phyloP scores from a whole-genome alignment of 768 basidiomycete species.

The Lactarius hatsudake region DNA sequence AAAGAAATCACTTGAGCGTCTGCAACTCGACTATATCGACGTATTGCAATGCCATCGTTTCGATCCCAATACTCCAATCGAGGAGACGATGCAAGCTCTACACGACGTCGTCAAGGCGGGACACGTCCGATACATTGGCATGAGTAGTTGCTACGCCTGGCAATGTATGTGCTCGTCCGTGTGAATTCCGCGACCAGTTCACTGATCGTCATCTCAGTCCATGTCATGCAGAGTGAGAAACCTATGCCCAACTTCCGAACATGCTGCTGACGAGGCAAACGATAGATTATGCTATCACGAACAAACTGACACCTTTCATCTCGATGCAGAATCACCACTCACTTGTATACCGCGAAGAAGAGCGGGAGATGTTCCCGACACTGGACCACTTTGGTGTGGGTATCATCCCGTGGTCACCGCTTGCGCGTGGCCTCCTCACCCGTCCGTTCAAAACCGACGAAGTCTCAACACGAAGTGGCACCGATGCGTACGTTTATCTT shows the following conservation, averaged over 20 bases:
- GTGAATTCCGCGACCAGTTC: conserved; percentile 1
- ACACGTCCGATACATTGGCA: conserved; percentile 38
- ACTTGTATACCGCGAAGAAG: conserved; percentile 42
- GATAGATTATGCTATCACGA: conserved; percentile 24
- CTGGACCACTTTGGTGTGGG: conserved; percentile 27
- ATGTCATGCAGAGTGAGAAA: conserved; percentile 23
- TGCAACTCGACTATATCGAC: conserved; percentile 77
- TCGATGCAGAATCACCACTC: conserved; percentile 32
- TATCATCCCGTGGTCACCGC: conserved; percentile 26
- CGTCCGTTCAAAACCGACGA: conserved; percentile 10
- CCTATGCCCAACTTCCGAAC: conserved; percentile 7
- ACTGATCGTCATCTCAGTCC: conserved; percentile 17
- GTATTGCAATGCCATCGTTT: conserved; percentile 55
- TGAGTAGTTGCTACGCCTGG: conserved; percentile 33
- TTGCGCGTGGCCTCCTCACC: conserved; percentile 24
- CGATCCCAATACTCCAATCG: conserved; percentile 36
- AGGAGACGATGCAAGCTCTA: conserved; percentile 36
- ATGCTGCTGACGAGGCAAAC: conserved; percentile 21
- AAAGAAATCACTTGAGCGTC: conserved; percentile 57
- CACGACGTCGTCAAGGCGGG: conserved; percentile 42
- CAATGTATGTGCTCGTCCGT: conserved; percentile 27
- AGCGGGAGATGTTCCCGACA: conserved; percentile 37
- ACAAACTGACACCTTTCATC: conserved; percentile 23
- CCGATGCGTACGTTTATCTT: conserved; percentile 9
- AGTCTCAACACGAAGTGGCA: conserved; percentile 4